A percentile compares a stretch with the other conserved stretches of the same genome.
Evolutionary conservation across 177 flowering plant genomes (phyloP).

Genomic region (Tripterygium wilfordii): DNA sequence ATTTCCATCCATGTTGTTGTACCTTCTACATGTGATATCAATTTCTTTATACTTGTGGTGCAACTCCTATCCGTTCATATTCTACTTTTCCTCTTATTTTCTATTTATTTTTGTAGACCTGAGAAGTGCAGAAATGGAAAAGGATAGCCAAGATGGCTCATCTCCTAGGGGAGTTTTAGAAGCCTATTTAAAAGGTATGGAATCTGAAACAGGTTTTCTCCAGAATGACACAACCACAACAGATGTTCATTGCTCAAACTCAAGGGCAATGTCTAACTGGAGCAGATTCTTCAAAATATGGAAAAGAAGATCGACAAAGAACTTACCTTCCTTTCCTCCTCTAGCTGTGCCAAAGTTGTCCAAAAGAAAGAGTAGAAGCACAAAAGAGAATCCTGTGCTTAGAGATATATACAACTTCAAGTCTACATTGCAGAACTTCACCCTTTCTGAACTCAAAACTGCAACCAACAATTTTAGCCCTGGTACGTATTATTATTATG

Average conservation of each 20-base stretch:
- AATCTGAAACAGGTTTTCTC: slow-evolving; percentile 8
- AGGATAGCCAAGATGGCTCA: slow-evolving; percentile 19
- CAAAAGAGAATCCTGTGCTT: slow-evolving; percentile 15
- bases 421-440: slow-evolving; percentile 39
- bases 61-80: neutral
- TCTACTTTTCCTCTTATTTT: slow-evolving; percentile 1
- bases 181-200: slow-evolving; percentile 18
- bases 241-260: slow-evolving; percentile 4
- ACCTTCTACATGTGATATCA: neutral
- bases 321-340: slow-evolving; percentile 32
- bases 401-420: slow-evolving; percentile 21
- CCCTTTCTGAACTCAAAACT: slow-evolving; percentile 28
- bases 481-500: slow-evolving; percentile 23
- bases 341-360: slow-evolving; percentile 19
- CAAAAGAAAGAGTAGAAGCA: slow-evolving; percentile 22
- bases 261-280: slow-evolving; percentile 33
- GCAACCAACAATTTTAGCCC: slow-evolving; percentile 48
- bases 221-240: slow-evolving; percentile 7
- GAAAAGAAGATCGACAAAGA: slow-evolving; percentile 28
- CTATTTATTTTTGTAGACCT: slow-evolving; percentile 29
- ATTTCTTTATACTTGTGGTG: too few relatives aligned
- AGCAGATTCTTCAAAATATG: slow-evolving; percentile 35
- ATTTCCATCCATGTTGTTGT: neutral
- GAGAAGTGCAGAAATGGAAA: slow-evolving; percentile 40
- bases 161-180: slow-evolving; percentile 50